Evolutionary conservation across 2,329 filamentous ascomycete genomes (phyloP).

Genomic region (Fusarium liriodendri): DNA sequence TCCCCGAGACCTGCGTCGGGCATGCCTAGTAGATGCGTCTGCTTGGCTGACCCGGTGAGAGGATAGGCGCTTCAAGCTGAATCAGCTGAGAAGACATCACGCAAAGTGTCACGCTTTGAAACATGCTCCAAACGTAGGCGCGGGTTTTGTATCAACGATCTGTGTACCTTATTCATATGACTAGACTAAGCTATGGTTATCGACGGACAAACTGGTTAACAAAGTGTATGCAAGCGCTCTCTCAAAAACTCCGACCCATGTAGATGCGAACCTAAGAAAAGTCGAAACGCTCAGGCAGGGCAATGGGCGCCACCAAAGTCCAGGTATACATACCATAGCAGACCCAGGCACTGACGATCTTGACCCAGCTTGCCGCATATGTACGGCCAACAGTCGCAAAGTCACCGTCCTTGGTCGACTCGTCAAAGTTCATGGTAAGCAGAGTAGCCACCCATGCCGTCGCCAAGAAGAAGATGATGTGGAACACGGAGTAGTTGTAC

Average conservation of each 20-base stretch:
- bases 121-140: background rate
- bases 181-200: slow-evolving; percentile 7
- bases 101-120: slow-evolving; percentile 1
- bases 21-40: slow-evolving; percentile 10
- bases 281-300: slow-evolving; percentile 89
- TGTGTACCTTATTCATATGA: slow-evolving; percentile 14
- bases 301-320: slow-evolving; percentile 88
- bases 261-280: slow-evolving; percentile 49
- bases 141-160: background rate
- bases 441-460: slow-evolving; percentile 96
- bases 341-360: slow-evolving; percentile 97
- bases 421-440: slow-evolving; percentile 79
- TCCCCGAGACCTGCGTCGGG: slow-evolving; percentile 30
- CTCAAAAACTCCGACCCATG: slow-evolving; percentile 30
- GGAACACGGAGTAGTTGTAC: slow-evolving; percentile 97
- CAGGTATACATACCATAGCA: slow-evolving; percentile 95
- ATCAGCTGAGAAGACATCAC: slow-evolving; percentile 14
- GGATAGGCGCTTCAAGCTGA: background rate
- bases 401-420: slow-evolving; percentile 71
- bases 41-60: slow-evolving; percentile 24
- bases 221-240: slow-evolving; percentile 30
- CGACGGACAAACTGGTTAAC: slow-evolving; percentile 9
- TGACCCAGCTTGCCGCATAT: slow-evolving; percentile 98
- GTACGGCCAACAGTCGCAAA: slow-evolving; percentile 95
- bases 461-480: slow-evolving; percentile 96